A percentile compares a stretch with the other conserved stretches of the same genome.
These are phyloP conservation scores for Fusarium acutatum DNA, from an alignment of 2,329 filamentous ascomycete genomes.

Conservation along the genomic window DNA sequence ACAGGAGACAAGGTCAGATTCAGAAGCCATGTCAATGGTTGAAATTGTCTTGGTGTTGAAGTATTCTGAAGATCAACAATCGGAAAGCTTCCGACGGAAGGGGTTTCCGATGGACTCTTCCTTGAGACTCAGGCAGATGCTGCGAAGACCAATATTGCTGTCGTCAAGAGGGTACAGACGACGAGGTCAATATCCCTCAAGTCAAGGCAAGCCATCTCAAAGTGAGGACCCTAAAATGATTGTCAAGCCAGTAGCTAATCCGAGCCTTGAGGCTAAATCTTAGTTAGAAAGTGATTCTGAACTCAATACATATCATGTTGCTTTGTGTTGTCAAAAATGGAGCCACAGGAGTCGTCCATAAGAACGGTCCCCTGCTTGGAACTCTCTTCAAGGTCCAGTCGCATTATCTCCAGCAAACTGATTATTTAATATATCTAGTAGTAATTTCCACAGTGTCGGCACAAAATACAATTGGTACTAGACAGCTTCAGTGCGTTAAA, in stretches of 20 bases:
- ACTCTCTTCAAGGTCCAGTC: neutral
- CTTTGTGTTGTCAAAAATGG: neutral
- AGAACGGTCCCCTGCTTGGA: fast-evolving
- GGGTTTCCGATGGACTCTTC: neutral
- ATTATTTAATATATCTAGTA: neutral
- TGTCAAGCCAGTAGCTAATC: fast-evolving
- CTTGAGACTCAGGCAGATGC: neutral
- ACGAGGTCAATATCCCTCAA: neutral
- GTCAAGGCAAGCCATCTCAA: neutral
- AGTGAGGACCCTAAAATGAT: neutral
- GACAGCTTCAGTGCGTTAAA: too few relatives aligned
- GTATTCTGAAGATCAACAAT: neutral
- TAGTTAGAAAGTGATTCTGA: fast-evolving
- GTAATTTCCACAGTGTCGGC: neutral
- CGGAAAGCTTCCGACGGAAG: neutral
- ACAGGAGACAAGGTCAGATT: fast-evolving
- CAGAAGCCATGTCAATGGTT: neutral
- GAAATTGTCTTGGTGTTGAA: too few relatives aligned
- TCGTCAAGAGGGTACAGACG: fast-evolving
- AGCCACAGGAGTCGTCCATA: neutral
- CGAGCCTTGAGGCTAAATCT: too few relatives aligned
- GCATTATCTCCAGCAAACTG: neutral
- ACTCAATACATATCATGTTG: fast-evolving
- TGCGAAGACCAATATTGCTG: fast-evolving
- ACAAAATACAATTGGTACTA: neutral